Base-by-base conservation (phyloP, 1,284 basidiomycete species). In the Sutorius eximius region DNA sequence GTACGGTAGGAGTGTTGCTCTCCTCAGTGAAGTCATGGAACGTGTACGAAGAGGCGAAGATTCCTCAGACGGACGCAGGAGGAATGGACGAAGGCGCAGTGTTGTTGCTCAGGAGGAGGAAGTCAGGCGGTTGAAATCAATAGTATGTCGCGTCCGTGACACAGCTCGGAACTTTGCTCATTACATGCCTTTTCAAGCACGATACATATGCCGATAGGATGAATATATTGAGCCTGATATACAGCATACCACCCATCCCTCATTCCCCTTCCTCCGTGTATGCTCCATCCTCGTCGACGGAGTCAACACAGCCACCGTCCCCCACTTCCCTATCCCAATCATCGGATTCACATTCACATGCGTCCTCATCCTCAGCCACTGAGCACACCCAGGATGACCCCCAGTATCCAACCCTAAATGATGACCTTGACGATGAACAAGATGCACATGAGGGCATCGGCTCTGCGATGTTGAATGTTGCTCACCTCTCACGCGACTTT, bases 131-230 rank as follows among this genome's bases (percentile, higher is more conserved):
- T 73, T 93, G 55, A 89, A 89, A 72, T 86, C 86, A 60, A 92
- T 92, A 62, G 89, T 91, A 71, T 77, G 89, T 83, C 42, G 47
- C 46, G 48, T 45, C 49, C 49, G 55, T 56, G 46, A 57, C 58
- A 41, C 20, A 33, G 2, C 36, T 55, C 49, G 40, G 56, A 57
- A 53, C 50, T 33, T 47, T 40, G 38, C 60, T 59, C 49, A 63
- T 51, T 46, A 43, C 24, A 34, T 44, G 53, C 43, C 45, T 49
- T 45, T 47, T 57, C 59, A 66, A 92, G 90, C 90, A 92, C 67
- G 90, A 93, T 71, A 92, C 90, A 10, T 92, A 92, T 69, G 89
- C 89, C 53, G 89, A 92, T 72, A 83, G 89, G 56, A 92, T 92
- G 89, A 89, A 89, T 67, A 91, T 93, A 63, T 78, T 92, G 54